Evolutionary conservation across 495 filamentous ascomycete genomes (phyloP).

Genomic region (Parachaetomium inaequale): DNA sequence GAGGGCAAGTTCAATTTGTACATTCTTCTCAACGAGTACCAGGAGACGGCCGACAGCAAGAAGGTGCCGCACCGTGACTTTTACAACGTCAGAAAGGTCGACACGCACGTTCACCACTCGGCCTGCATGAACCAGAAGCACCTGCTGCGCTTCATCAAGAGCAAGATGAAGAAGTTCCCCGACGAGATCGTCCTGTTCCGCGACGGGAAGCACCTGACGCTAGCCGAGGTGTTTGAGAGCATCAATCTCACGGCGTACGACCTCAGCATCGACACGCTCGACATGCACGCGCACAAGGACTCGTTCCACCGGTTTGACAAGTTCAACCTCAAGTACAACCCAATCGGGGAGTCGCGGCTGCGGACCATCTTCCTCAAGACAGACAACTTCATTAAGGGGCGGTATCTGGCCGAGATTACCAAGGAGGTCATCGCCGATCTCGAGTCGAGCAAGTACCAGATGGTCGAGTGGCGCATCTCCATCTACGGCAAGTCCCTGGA

Average conservation of each 20-base stretch:
- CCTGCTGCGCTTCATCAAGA: conserved; percentile 95
- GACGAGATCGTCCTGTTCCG: conserved; percentile 91
- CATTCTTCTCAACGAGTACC: conserved; percentile 86
- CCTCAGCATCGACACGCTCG: conserved; percentile 94
- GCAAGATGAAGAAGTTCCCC: conserved; percentile 96
- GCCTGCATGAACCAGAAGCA: conserved; percentile 99
- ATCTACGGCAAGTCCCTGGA: conserved; percentile 89
- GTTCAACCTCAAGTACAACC: conserved; percentile 99
- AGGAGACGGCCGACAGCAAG: conserved; percentile 97
- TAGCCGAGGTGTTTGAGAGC: conserved; percentile 92
- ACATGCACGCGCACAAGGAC: conserved; percentile 99
- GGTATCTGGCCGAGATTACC: conserved; percentile 94
- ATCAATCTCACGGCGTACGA: conserved; percentile 97
- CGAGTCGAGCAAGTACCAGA: conserved; percentile 98
- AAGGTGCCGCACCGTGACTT: conserved; percentile 96
- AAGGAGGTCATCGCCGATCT: conserved; percentile 97
- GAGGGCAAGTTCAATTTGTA: conserved; percentile 97
- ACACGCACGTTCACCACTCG: conserved; percentile 98
- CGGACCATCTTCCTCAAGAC: conserved; percentile 97
- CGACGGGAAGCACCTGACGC: conserved; percentile 87
- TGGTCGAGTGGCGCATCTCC: conserved; percentile 98
- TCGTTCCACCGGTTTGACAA: conserved; percentile 99
- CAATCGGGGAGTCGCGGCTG: conserved; percentile 89
- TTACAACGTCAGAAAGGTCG: conserved; percentile 97
- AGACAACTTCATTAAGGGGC: conserved; percentile 93